Conservation (phyloP, 2,329 filamentous ascomycete genomes). For the Metarhizium sp. region DNA sequence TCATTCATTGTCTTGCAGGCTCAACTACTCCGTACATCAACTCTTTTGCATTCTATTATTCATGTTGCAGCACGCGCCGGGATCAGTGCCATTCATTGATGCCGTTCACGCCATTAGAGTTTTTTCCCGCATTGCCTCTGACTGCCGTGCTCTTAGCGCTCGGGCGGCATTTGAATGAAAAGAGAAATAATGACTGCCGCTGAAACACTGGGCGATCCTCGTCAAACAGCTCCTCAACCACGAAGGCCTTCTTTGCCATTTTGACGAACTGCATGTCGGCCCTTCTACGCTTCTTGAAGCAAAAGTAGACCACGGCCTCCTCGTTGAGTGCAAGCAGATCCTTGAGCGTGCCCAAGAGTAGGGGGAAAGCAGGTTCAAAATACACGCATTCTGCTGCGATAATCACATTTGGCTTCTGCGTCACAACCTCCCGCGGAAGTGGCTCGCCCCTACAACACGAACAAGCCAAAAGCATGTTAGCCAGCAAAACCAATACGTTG, state of each 20-base stretch:
- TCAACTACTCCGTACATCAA: background rate
- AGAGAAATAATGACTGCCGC: constrained; percentile 51
- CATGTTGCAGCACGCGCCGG: too few species aligned
- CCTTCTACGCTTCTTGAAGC: constrained; percentile 85
- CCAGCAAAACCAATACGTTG: background rate
- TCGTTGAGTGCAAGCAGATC: constrained; percentile 68
- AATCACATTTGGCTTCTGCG: constrained; percentile 63
- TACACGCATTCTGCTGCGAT: constrained; percentile 97
- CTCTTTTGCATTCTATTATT: background rate
- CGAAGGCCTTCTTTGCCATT: constrained; percentile 57
- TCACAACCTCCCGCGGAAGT: constrained; percentile 41
- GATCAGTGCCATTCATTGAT: background rate
- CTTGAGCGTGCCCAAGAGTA: constrained; percentile 69
- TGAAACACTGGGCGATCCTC: constrained; percentile 49
- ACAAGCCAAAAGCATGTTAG: background rate
- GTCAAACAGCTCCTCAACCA: constrained; percentile 52
- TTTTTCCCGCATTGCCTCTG: background rate
- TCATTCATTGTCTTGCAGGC: background rate
- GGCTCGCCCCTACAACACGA: constrained; percentile 45
- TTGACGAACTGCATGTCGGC: constrained; percentile 71
- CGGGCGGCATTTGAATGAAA: constrained; percentile 36
- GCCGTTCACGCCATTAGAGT: background rate
- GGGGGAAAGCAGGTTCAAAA: constrained; percentile 89
- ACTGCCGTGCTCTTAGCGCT: background rate
- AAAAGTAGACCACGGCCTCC: constrained; percentile 61